Conservation (phyloP, 2,329 filamentous ascomycete genomes). For the Trichoderma breve region DNA sequence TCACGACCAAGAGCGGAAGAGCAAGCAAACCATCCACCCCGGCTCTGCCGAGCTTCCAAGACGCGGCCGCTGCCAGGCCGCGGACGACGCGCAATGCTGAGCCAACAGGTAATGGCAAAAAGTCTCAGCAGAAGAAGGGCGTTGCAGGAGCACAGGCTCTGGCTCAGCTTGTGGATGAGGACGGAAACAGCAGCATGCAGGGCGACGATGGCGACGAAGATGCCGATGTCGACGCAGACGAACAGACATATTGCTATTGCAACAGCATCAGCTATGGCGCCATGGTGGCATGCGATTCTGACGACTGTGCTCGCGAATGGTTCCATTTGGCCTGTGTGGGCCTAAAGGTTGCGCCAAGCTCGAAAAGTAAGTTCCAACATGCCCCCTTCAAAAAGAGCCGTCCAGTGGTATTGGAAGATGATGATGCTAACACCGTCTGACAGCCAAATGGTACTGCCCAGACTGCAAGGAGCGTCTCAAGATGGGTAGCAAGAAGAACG, state of each 20-base stretch:
- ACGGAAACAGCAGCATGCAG: slow-evolving; percentile 43
- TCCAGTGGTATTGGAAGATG: background rate
- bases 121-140: slow-evolving; percentile 60
- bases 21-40: slow-evolving; percentile 67
- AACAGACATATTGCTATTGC: slow-evolving; percentile 77
- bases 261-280: slow-evolving; percentile 78
- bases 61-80: slow-evolving; percentile 48
- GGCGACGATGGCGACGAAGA: slow-evolving; percentile 39
- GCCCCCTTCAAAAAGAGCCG: background rate
- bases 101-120: slow-evolving; percentile 42
- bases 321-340: slow-evolving; percentile 83
- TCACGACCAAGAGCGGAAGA: slow-evolving; percentile 64
- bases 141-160: slow-evolving; percentile 40
- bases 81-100: slow-evolving; percentile 52
- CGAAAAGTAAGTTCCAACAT: slow-evolving; percentile 59
- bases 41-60: slow-evolving; percentile 55
- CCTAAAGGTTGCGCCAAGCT: slow-evolving; percentile 72
- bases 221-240: slow-evolving; percentile 66
- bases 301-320: slow-evolving; percentile 73
- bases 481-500: slow-evolving; percentile 52
- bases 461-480: slow-evolving; percentile 70
- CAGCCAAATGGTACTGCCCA: slow-evolving; percentile 80
- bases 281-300: slow-evolving; percentile 79
- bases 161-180: slow-evolving; percentile 40
- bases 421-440: slow-evolving; percentile 8